A percentile compares a stretch with the other conserved stretches of the same genome.
Conservation (phyloP, 208 protist genomes). For the Leptomonas pyrrhocoris region DNA sequence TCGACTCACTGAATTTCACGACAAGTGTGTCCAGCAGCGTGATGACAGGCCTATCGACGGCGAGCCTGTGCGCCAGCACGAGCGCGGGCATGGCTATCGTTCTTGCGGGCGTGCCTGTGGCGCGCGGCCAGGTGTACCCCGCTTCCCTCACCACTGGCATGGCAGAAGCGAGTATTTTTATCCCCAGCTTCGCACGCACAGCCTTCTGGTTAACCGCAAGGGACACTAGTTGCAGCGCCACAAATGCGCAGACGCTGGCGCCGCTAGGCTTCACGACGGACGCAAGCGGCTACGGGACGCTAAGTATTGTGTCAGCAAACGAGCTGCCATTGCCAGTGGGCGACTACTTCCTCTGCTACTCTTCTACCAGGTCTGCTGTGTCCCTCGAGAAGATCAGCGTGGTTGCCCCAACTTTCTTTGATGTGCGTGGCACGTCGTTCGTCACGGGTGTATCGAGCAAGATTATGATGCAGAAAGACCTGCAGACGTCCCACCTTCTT, state of each 20-base stretch:
- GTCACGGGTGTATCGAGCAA: constrained; percentile 42
- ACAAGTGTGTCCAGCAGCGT: constrained; percentile 18
- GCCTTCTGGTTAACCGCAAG: constrained; percentile 32
- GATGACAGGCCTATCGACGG: constrained; percentile 9
- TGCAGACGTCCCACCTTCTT: constrained; percentile 34
- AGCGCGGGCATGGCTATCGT: constrained; percentile 34
- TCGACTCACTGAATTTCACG: neutral
- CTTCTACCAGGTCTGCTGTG: neutral
- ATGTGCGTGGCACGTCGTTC: constrained; percentile 42
- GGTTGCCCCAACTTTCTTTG: constrained; percentile 34
- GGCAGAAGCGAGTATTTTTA: constrained; percentile 15
- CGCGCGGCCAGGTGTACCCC: constrained; percentile 44
- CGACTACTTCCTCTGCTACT: constrained; percentile 50
- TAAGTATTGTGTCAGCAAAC: constrained; percentile 31
- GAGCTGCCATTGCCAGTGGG: constrained; percentile 34
- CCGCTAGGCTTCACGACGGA: constrained; percentile 28
- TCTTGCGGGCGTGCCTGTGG: constrained; percentile 32
- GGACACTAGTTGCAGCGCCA: neutral
- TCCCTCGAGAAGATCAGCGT: neutral
- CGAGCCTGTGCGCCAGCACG: constrained; percentile 43
- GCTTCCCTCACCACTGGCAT: constrained; percentile 42
- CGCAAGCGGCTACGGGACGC: constrained; percentile 37
- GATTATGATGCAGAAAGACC: constrained; percentile 45
- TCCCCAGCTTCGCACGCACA: constrained; percentile 6
- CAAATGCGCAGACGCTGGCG: neutral